Base-by-base conservation (phyloP, 768 basidiomycete species). In the Cantharellus anzutake region DNA sequence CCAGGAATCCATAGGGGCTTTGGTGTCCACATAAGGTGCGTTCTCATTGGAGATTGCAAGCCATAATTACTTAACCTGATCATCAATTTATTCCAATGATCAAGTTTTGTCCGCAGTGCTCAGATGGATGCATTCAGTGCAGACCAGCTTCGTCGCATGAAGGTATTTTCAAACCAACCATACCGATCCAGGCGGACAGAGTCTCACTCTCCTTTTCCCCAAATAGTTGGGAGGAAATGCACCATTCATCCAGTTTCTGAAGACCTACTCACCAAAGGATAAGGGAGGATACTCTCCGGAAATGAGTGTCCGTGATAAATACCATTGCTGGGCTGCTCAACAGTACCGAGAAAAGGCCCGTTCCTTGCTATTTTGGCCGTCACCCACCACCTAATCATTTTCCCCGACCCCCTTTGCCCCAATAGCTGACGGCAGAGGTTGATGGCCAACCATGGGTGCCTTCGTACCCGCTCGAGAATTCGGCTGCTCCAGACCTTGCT, bases 51-150 rank as follows among this genome's bases (percentile, higher is more conserved):
- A 55, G 35, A 55, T 14, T 37, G 38, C 52, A 37, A 48, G 44
- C 44, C 11, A 48, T 11, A 48, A 48, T 48, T 11, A 48, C 44
- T 11, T 48, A 29, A 48, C n/a, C 41, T 48, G 52, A 55, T 20
- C 53, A 53, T 58, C 40, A 44, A 57, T 51, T 16, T 16, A 16
- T 5, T 41, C 11, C 35, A 11, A 55, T 55, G 11, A 7, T 37
- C 5, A 59, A 59, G 86, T 69, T 94, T 92, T 71, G 88, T 94
- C 59, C 78, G 92, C 68, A 90, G 87, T 48, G 80, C 92, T 63
- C 91, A 91, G 59, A 97, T 96, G 93, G 93, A 96, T 72, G 86
- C 90, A 64, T 96, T 92, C 90, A 83, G 86, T 64, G 79, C 82
- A 42, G 89, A 93, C 61, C 91, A 96, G 70, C 73, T 90, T 63